Evolutionary conservation across 345 rosid species (phyloP), one percentile per base, ranked within the genome.

Genomic region (Brassica nigra): DNA sequence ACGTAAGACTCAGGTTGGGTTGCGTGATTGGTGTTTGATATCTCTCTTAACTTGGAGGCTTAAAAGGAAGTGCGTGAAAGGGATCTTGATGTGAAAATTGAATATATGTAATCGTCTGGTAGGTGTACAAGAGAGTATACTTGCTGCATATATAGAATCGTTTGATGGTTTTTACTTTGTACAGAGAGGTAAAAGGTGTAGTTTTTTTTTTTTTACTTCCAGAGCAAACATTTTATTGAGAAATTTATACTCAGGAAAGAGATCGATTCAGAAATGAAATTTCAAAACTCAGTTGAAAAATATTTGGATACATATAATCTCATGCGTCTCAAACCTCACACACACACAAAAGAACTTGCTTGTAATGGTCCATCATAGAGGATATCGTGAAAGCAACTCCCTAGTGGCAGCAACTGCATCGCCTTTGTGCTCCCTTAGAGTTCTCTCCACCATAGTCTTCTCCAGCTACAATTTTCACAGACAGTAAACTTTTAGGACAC

Each of bases 361-460:
- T 16, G 55, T 65, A 76, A 3, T 1, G 3, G n/a, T 47, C 15
- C 31, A 55, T 82, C 77, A 82, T 3, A 82, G 82, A 62, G 85
- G 82, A 58, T 72, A 82, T 77, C 84, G 83, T 68, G 81, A 90
- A 82, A 95, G 96, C 86, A 95, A 79, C 68, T 86, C 87, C 23
- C 93, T 88, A 62, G 92, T 90, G 1, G 99, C 97, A 81, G 99
- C 91, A 62, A 95, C 97, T 1, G 98, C 98, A 79, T 89, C 95
- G 2, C 98, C 99, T 76, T 95, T 95, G 85, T 90, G 97, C 88
- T 95, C 99, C 3, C 98, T 87, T 37, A 91, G 82, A 62, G 98
- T 93, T 83, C 94, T 90, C 88, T 93, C 99, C 29, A 92, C 99
- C 27, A 95, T 90, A 80, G 86, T 91, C 83, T 85, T 93, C 77